Percentiles rank a stretch among this genome's conserved stretches.
Conservation (phyloP, 192 early-diverging fungal genomes). For the Podila epicladia region DNA sequence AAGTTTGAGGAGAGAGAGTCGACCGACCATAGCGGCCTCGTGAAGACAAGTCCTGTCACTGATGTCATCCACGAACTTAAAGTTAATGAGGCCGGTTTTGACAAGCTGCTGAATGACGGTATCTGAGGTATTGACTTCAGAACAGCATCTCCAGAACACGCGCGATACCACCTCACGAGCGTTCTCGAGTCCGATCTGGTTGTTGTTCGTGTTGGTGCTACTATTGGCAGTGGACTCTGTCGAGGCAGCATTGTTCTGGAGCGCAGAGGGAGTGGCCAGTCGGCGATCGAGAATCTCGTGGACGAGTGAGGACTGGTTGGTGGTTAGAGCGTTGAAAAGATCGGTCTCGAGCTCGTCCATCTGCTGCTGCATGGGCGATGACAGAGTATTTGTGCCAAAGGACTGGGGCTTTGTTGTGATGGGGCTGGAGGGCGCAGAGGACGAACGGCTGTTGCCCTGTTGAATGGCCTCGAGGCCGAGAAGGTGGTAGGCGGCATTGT, state of each 20-base stretch:
- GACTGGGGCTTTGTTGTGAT: conserved; percentile 33
- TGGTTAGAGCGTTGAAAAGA: conserved; percentile 62
- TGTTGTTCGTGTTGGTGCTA: conserved; percentile 20
- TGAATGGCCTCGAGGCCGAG: conserved; percentile 79
- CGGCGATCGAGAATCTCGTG: conserved; percentile 65
- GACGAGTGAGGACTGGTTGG: conserved; percentile 52
- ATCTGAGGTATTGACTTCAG: conserved; percentile 54
- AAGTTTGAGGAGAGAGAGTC: conserved; percentile 71
- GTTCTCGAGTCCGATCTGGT: conserved; percentile 53
- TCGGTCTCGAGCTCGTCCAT: conserved; percentile 71
- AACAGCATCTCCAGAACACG: conserved; percentile 79
- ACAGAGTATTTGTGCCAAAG: conserved; percentile 15
- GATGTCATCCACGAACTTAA: conserved; percentile 91
- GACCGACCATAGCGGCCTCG: conserved; percentile 87
- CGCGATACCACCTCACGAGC: conserved; percentile 72
- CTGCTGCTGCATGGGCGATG: conserved; percentile 49
- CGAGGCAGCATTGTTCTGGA: conserved; percentile 33
- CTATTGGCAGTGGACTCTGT: conserved; percentile 21
- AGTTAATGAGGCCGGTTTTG: conserved; percentile 74
- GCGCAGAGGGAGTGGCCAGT: conserved; percentile 51
- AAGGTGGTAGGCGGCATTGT: conserved; percentile 79
- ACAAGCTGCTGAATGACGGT: conserved; percentile 72
- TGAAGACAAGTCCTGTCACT: conserved; percentile 91
- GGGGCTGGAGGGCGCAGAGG: conserved; percentile 42
- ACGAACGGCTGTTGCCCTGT: conserved; percentile 51